Percentiles rank a stretch among this genome's conserved stretches.
These are phyloP conservation scores for Pecoramyces ruminantium DNA, from an alignment of 192 early-diverging fungal genomes.

Conservation along the genomic window DNA sequence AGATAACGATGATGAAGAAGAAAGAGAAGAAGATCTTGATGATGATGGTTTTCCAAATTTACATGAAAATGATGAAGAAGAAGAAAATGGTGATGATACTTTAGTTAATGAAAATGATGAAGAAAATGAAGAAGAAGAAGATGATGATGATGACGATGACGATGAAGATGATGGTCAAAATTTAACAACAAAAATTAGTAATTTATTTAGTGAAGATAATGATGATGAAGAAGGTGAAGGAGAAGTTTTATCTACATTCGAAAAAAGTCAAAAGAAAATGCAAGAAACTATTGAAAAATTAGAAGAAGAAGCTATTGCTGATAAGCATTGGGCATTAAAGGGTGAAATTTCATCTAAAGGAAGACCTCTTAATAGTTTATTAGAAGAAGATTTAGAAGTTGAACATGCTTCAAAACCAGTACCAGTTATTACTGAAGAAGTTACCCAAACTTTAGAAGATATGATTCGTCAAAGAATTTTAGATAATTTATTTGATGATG, in stretches of 20 bases:
- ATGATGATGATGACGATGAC: constrained; percentile 12
- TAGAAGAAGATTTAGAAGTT: constrained; percentile 85
- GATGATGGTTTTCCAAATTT: not conserved
- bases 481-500: constrained; percentile 81
- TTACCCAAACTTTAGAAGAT: constrained; percentile 73
- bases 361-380: constrained; percentile 82
- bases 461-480: constrained; percentile 84
- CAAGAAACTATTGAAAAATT: constrained; percentile 55
- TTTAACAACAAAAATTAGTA: constrained; percentile 14
- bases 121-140: not conserved
- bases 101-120: constrained; percentile 11
- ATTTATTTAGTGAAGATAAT: constrained; percentile 31
- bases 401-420: constrained; percentile 83
- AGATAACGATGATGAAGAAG: constrained; percentile 8
- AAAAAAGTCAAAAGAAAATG: constrained; percentile 56
- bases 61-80: constrained; percentile 9
- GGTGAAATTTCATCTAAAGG: constrained; percentile 66
- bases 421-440: constrained; percentile 84
- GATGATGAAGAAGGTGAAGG: constrained; percentile 1
- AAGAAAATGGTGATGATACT: constrained; percentile 24
- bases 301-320: constrained; percentile 70
- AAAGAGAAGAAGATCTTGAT: constrained; percentile 1
- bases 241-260: constrained; percentile 45
- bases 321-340: constrained; percentile 74
- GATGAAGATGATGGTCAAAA: constrained; percentile 18